These are phyloP conservation scores for Aureobasidium subglaciale DNA, from an alignment of 2,329 filamentous ascomycete genomes.

Conservation along the genomic window DNA sequence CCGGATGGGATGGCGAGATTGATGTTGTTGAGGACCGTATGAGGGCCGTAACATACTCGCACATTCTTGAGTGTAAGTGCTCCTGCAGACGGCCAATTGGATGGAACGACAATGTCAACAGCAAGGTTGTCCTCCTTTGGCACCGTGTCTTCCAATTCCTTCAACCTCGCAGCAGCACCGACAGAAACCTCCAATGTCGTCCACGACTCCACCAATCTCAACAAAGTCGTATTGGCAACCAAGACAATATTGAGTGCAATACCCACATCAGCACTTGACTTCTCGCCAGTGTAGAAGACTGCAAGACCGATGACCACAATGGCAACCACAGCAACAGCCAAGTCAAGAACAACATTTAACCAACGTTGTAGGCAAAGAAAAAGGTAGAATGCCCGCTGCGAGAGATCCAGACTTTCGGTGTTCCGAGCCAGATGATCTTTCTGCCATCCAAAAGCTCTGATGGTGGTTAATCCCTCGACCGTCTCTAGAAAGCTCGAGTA, in stretches of 20 bases:
- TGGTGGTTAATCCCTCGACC: slow-evolving; percentile 41
- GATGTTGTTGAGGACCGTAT: slow-evolving; percentile 26
- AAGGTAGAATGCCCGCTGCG: slow-evolving; percentile 40
- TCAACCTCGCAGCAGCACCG: slow-evolving; percentile 47
- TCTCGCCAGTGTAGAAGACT: slow-evolving; percentile 30
- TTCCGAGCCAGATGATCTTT: slow-evolving; percentile 32
- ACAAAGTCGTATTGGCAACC: slow-evolving; percentile 44
- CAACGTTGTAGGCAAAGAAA: slow-evolving; percentile 40
- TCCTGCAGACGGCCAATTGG: slow-evolving; percentile 69
- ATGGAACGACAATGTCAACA: slow-evolving; percentile 54
- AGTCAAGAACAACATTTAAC: slow-evolving; percentile 36
- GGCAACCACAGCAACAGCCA: slow-evolving; percentile 29
- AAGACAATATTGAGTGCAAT: slow-evolving; percentile 47
- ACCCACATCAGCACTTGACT: slow-evolving; percentile 43
- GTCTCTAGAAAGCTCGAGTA: slow-evolving; percentile 25
- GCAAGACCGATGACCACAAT: slow-evolving; percentile 29
- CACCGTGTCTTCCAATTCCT: slow-evolving; percentile 33
- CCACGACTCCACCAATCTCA: slow-evolving; percentile 44
- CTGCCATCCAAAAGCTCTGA: slow-evolving; percentile 49
- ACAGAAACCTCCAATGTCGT: slow-evolving; percentile 50
- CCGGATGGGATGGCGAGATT: slow-evolving; percentile 41
- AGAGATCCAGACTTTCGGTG: slow-evolving; percentile 32
- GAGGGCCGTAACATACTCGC: slow-evolving; percentile 17
- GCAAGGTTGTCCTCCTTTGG: background rate
- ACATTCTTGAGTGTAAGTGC: slow-evolving; percentile 64